Base-by-base conservation (phyloP, 1,139 yeast species). In the Hemisphaericaspora lyxosophila region DNA sequence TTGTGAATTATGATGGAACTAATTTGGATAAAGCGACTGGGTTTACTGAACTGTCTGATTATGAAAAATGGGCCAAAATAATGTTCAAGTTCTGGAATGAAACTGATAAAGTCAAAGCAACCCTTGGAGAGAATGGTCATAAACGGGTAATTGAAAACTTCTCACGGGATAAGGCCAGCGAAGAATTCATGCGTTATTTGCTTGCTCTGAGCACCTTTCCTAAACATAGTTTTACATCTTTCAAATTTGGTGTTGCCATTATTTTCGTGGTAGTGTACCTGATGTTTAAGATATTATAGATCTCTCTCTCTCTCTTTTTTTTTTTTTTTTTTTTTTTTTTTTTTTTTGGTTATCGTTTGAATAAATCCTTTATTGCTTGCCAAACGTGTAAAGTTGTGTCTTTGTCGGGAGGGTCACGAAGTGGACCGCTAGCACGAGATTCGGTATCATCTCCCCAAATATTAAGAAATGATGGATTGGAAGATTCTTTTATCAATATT, bases 151-250 rank as follows among this genome's bases (percentile, higher is more conserved):
- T 67, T n/a, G 55, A 63, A 14, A 59, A 67, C 25, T 87, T 86
- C 53, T 77, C 89, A 11, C 64, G 83, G 41, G 69, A 65, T 7
- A 76, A 80, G 35, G 82, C 86, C 85, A 80, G 86, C 26, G 49
- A 61, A 38, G 63, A 70, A 24, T 77, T 85, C 48, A 58, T 49
- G 35, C 44, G 48, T 3, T 62, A 60, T 47, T 59, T 45, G 31
- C 15, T 28, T n/a, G 23, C 5, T 6, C 31, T 28, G 31, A 28
- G 9, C 17, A 3, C 12, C 5, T 7, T 17, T 11, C 15, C 23
- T 4, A 28, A 28, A 18, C 4, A 15, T 5, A 16, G 16, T 15
- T 16, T 20, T n/a, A 6, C 15, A 5, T 15, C 23, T 17, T 5
- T 18, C 7, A 18, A 6, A 6, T 18, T 46, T 16, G 39, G 40